Conservation (phyloP, 768 basidiomycete genomes). For the Mycena metata region DNA sequence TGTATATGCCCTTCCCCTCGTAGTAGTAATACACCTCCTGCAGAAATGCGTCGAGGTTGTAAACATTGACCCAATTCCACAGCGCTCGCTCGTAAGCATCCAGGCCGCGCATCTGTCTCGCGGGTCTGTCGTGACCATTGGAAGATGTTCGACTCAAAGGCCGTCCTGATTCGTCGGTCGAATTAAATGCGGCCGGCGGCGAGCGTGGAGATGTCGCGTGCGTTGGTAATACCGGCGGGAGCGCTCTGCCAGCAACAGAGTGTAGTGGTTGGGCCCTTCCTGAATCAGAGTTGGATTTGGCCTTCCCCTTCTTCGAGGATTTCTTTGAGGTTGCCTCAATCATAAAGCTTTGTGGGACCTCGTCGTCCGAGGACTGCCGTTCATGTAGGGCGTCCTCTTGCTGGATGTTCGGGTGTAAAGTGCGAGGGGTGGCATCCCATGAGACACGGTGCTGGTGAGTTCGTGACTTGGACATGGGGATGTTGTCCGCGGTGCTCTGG, state of each 20-base stretch:
- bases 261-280: constrained; percentile 65
- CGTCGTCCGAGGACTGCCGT: constrained; percentile 81
- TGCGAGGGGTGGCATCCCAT: constrained; percentile 64
- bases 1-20: constrained; percentile 95
- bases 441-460: constrained; percentile 66
- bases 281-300: constrained; percentile 40
- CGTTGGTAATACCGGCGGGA: constrained; percentile 55
- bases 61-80: constrained; percentile 99
- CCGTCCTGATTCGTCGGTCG: constrained; percentile 57
- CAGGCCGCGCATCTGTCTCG: constrained; percentile 74
- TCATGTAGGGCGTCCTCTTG: constrained; percentile 72
- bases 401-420: constrained; percentile 78
- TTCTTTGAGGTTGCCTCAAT: constrained; percentile 76
- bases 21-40: constrained; percentile 98
- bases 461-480: constrained; percentile 48
- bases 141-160: constrained; percentile 45
- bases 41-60: constrained; percentile 95
- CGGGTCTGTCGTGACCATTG: constrained; percentile 47
- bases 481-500: constrained; percentile 48
- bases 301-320: constrained; percentile 47
- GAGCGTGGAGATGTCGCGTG: constrained; percentile 46
- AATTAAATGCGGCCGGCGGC: constrained; percentile 5
- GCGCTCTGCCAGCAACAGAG: constrained; percentile 59
- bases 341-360: constrained; percentile 89
- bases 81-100: constrained; percentile 92